Percentiles rank a stretch among this genome's conserved stretches.
Evolutionary conservation across 2,329 filamentous ascomycete species (phyloP).

Genomic region (Diplodia scrobiculata): DNA sequence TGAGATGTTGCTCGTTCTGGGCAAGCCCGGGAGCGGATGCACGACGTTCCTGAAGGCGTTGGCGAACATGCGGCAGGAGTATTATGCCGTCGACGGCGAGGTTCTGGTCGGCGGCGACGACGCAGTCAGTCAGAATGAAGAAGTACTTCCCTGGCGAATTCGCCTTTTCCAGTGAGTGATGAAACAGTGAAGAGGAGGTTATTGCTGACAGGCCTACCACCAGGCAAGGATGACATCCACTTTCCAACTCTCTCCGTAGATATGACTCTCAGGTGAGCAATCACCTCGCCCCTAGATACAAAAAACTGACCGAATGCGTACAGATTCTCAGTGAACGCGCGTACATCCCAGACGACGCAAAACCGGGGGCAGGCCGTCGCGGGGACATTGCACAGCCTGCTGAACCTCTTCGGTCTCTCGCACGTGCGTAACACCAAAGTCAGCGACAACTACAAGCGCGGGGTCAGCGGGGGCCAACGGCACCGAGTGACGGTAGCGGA

Average conservation of each 20-base stretch:
- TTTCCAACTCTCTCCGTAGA: not conserved
- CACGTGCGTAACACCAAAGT: not conserved
- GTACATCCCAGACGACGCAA: not conserved
- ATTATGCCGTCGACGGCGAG: not conserved
- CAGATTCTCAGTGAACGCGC: conserved; percentile 1
- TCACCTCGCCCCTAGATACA: too few species aligned
- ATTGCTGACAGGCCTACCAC: not conserved
- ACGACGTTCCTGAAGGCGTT: conserved; percentile 65
- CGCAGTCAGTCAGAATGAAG: not conserved
- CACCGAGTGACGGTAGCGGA: conserved; percentile 2
- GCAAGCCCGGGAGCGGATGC: conserved; percentile 60
- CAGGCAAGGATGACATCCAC: conserved; percentile 1
- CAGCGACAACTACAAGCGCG: not conserved
- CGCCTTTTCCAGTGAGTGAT: not conserved
- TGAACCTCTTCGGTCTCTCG: not conserved
- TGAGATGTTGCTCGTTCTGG: conserved; percentile 53
- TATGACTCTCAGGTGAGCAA: not conserved
- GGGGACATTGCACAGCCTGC: not conserved
- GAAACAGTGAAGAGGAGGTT: too few species aligned
- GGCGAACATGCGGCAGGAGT: conserved; percentile 35
- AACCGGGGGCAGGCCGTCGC: not conserved
- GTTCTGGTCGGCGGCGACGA: not conserved
- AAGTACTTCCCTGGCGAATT: not conserved
- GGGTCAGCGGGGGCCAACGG: not conserved
- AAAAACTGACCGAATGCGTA: not conserved